Evolutionary conservation across 306 rosid genomes (phyloP), one percentile per base, ranked within the genome.

Genomic region (Vigna nakashimae): DNA sequence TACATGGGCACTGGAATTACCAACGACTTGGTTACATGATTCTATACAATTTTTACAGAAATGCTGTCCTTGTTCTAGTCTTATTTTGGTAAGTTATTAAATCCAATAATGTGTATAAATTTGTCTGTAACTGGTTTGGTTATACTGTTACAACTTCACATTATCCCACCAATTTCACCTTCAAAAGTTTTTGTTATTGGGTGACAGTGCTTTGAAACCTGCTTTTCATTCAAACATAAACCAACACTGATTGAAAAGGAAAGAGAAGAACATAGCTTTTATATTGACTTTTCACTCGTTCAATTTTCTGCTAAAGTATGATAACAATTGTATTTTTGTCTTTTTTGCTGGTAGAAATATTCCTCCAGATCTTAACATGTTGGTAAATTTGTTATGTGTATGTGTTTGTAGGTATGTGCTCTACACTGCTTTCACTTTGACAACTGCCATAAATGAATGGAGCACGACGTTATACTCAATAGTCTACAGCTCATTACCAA

Each of bases 1-100:
- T 92, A 65, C 99, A 95, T 82, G 99, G 99, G 14, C 99, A 95
- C 84, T 95, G 98, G 98, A 95, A 92, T 88, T 95, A 92, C 81
- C 99, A 96, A 88, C 82, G 99, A 50, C 87, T 96, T 82, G 98
- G 93, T 68, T 96, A 92, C 87, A 96, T 96, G 99, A 89, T 96
- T 48, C 77, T 92, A 26, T 96, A 95, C 91, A 95, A 95, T 36
- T 91, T 95, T 71, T 95, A 95, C 84, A 88, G 98, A 87, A 96
- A 92, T 75, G 99, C 99, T 30, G 88, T 92, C 72, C 87, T 96
- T 80, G 98, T 96, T 78, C 89, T 96, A 79, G 85, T 92, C 81
- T 69, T 96, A 49, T 96, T 96, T 85, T 96, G 99, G 99, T 96
- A 87, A 90, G 98, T 87, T 49, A 42, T 30, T 3, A 13, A 53